These are phyloP conservation scores for Themeda triandra DNA, from an alignment of 176 grass and related monocot genomes.

Conservation along the genomic window DNA sequence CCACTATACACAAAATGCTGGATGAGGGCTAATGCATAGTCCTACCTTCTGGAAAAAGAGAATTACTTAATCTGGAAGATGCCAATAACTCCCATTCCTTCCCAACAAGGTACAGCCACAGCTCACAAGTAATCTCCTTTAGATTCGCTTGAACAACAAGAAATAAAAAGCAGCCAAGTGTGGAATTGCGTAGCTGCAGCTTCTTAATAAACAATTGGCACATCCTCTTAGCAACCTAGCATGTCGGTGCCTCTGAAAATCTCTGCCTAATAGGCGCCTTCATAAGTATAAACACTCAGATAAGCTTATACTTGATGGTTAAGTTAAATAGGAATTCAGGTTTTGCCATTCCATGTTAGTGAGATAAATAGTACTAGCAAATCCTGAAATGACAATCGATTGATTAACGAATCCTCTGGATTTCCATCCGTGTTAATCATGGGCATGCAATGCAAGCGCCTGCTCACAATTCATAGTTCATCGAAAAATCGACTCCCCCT, in stretches of 20 bases:
- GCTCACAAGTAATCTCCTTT: neutral
- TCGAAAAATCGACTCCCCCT: neutral
- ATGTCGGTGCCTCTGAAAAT: neutral
- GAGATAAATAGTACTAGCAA: neutral
- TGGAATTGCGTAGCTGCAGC: neutral
- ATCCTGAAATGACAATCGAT: neutral
- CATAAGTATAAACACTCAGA: neutral
- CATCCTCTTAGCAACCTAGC: neutral
- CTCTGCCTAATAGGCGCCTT: neutral
- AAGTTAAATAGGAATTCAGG: neutral
- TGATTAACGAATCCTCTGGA: neutral
- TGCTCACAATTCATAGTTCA: neutral
- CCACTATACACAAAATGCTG: conserved; percentile 36
- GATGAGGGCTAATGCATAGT: neutral
- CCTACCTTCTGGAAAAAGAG: neutral
- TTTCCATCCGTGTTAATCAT: neutral
- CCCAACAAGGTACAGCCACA: neutral
- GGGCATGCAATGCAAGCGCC: neutral
- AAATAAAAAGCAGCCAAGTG: neutral
- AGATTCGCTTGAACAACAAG: neutral
- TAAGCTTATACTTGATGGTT: neutral
- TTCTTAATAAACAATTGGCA: neutral
- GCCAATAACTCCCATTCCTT: neutral
- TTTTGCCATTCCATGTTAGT: neutral
- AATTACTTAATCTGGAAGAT: neutral